Evolutionary conservation across 352 stramenopile species (phyloP).

Genomic region (Phytophthora sp.): DNA sequence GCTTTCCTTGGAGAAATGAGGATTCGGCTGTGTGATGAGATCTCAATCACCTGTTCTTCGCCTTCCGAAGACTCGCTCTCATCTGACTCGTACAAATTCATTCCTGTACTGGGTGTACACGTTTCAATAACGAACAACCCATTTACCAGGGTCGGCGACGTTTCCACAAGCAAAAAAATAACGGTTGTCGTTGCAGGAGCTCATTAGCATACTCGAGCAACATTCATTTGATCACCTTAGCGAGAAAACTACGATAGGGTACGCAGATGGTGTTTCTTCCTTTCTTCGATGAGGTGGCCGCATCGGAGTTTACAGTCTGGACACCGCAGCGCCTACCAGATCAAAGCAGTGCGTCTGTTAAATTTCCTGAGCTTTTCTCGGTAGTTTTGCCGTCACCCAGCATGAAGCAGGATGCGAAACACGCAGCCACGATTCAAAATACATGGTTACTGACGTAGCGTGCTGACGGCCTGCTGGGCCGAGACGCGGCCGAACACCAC

Average conservation of each 20-base stretch:
- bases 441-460: slow-evolving; percentile 41
- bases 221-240: slow-evolving; percentile 13
- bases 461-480: slow-evolving; percentile 52
- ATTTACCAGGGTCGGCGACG: slow-evolving; percentile 22
- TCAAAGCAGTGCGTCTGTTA: slow-evolving; percentile 10
- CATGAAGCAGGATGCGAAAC: slow-evolving; percentile 6
- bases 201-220: background rate
- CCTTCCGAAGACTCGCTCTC: slow-evolving; percentile 35
- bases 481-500: slow-evolving; percentile 92
- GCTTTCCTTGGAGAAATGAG: slow-evolving; percentile 60
- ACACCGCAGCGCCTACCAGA: slow-evolving; percentile 19
- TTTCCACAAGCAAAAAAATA: slow-evolving; percentile 33
- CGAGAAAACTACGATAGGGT: background rate
- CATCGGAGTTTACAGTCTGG: slow-evolving; percentile 22
- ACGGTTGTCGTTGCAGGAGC: background rate
- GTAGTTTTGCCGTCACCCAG: slow-evolving; percentile 1
- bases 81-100: slow-evolving; percentile 27
- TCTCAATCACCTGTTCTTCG: slow-evolving; percentile 60
- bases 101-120: slow-evolving; percentile 21
- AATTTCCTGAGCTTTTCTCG: background rate
- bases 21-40: slow-evolving; percentile 63
- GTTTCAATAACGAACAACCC: slow-evolving; percentile 19
- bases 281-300: background rate
- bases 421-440: slow-evolving; percentile 16
- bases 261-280: background rate